Conservation (phyloP, 129 eudicot species). For the Deinandra increscens region DNA sequence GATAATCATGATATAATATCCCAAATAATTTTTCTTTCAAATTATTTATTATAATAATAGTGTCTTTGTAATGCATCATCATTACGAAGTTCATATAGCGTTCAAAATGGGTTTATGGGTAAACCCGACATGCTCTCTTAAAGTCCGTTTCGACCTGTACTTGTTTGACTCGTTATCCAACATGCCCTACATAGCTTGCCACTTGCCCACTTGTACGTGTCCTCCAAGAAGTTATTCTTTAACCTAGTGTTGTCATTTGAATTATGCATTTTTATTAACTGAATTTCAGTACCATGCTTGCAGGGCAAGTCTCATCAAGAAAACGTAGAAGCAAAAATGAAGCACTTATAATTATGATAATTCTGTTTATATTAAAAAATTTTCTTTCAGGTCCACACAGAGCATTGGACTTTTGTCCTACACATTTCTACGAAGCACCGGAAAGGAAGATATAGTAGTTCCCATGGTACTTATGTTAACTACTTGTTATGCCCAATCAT, state of each 20-base stretch:
- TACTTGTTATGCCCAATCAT: conserved; percentile 12
- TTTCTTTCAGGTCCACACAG: conserved; percentile 62
- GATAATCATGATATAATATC: neutral
- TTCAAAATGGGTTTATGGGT: neutral
- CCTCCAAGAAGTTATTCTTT: neutral
- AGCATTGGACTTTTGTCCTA: conserved; percentile 92
- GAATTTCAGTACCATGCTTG: neutral
- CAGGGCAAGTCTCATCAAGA: neutral
- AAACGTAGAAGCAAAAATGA: conserved; percentile 31
- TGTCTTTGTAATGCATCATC: neutral
- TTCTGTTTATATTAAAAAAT: neutral
- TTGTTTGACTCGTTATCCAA: neutral
- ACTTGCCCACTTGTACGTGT: neutral
- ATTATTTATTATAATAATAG: neutral
- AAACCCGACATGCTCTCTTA: neutral
- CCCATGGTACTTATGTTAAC: conserved; percentile 69
- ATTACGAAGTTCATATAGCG: neutral
- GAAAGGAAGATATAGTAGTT: conserved; percentile 96
- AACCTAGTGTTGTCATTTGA: neutral
- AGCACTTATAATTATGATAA: neutral
- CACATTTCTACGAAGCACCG: conserved; percentile 75
- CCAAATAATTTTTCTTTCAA: neutral
- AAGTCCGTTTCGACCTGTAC: neutral
- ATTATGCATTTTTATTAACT: neutral
- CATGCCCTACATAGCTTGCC: neutral